Evolutionary conservation across 2,329 filamentous ascomycete species (phyloP).

Genomic region (Colletotrichum coccodes): DNA sequence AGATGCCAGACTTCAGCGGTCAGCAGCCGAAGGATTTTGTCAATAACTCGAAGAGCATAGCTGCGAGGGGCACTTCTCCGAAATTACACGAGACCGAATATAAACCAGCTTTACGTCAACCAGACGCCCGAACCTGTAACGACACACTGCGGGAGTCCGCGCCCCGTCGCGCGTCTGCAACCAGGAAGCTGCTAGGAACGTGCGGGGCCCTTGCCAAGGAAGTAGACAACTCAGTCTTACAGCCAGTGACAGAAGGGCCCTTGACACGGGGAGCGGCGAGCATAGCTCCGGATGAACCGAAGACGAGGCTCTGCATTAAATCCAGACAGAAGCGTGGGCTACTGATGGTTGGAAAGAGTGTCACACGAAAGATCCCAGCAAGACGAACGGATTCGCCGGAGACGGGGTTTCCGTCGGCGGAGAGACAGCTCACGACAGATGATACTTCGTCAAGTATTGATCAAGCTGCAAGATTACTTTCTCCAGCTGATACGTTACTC

Average conservation of each 20-base stretch:
- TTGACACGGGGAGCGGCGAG: no score
- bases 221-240: neutral
- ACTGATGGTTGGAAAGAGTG: constrained; percentile 54
- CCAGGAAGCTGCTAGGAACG: neutral
- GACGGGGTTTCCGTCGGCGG: neutral
- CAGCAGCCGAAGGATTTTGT: neutral
- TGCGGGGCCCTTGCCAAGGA: neutral
- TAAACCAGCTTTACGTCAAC: neutral
- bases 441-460: neutral
- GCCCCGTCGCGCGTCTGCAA: neutral
- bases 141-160: neutral
- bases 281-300: constrained; percentile 36
- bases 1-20: neutral
- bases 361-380: constrained; percentile 1
- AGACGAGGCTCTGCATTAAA: constrained; percentile 58
- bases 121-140: neutral
- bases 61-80: neutral
- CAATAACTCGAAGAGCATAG: neutral
- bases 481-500: neutral
- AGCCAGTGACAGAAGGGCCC: neutral
- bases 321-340: constrained; percentile 59
- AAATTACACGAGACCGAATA: neutral
- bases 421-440: neutral
- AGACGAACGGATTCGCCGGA: neutral
- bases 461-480: neutral